Evolutionary conservation across 371 early-diverging fungal species (phyloP).

Genomic region (Apophysomyces variabilis): DNA sequence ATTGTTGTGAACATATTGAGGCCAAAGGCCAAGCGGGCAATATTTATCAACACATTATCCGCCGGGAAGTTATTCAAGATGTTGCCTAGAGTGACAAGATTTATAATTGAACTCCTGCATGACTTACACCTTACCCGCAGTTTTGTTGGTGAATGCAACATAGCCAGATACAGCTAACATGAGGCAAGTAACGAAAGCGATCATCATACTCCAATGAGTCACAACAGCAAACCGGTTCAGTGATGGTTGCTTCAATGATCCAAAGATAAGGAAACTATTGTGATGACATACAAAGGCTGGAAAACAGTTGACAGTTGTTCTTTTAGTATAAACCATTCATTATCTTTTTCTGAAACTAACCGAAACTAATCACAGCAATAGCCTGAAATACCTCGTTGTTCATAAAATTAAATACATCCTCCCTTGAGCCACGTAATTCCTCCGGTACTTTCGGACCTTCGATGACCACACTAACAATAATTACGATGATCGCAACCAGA

Average conservation of each 20-base stretch:
- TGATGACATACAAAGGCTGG: conserved; percentile 86
- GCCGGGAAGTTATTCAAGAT: conserved; percentile 81
- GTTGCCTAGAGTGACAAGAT: conserved; percentile 53
- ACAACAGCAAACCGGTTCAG: conserved; percentile 75
- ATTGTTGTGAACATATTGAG: conserved; percentile 85
- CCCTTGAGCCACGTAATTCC: conserved; percentile 58
- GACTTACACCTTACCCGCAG: conserved; percentile 59
- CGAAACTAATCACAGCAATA: conserved; percentile 84
- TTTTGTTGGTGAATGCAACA: conserved; percentile 74
- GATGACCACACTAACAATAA: conserved; percentile 69
- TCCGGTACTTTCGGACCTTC: conserved; percentile 69
- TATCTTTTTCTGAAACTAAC: conserved; percentile 33
- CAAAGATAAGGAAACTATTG: conserved; percentile 81
- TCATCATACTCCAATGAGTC: conserved; percentile 70
- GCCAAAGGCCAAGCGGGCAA: conserved; percentile 81
- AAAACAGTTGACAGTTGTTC: not conserved
- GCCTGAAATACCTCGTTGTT: conserved; percentile 74
- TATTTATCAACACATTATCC: conserved; percentile 72
- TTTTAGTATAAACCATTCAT: too few species aligned
- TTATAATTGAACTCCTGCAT: not conserved
- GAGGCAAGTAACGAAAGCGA: conserved; percentile 71
- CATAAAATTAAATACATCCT: conserved; percentile 50
- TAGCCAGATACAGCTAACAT: conserved; percentile 71
- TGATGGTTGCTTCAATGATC: conserved; percentile 72
- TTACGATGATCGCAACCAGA: conserved; percentile 73